phyloP scores from a whole-genome alignment of 2,329 filamentous ascomycete species.

The Tolypocladium guangdongense region DNA sequence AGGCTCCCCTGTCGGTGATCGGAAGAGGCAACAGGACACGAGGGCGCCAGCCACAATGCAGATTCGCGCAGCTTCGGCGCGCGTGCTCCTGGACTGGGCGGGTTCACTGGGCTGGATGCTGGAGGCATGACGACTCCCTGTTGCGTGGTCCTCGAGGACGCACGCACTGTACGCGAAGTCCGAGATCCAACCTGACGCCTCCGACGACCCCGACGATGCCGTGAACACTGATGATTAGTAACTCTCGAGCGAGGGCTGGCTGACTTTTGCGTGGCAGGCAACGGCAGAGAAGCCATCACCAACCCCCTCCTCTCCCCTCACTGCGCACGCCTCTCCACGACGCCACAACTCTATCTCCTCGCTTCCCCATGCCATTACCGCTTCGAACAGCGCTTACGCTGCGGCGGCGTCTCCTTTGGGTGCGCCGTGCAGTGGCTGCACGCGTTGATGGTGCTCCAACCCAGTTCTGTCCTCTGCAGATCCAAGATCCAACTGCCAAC shows the following conservation, averaged over 20 bases:
- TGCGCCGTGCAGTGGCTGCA: neutral
- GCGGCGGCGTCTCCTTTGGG: neutral
- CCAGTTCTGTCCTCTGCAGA: neutral
- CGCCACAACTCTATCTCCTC: neutral
- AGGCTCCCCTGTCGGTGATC: neutral
- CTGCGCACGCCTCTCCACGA: neutral
- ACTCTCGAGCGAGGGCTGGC: too few relatives aligned
- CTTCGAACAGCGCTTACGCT: neutral
- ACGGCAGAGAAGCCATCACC: neutral
- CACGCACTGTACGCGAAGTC: neutral
- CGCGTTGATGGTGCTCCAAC: neutral
- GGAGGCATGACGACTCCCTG: neutral
- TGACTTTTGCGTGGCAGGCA: neutral
- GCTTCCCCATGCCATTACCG: neutral
- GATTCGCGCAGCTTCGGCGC: too few relatives aligned
- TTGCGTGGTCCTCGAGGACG: too few relatives aligned
- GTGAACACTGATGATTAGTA: neutral
- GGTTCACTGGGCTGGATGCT: too few relatives aligned
- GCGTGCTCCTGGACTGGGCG: too few relatives aligned
- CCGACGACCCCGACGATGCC: neutral
- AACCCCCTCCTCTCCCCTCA: too few relatives aligned
- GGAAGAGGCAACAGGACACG: neutral
- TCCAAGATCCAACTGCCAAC: neutral
- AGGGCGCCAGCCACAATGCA: neutral
- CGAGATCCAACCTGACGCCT: neutral